A percentile compares a stretch with the other conserved stretches of the same genome.
Conservation (phyloP, 2,329 filamentous ascomycete genomes). For the Penicillium freii region DNA sequence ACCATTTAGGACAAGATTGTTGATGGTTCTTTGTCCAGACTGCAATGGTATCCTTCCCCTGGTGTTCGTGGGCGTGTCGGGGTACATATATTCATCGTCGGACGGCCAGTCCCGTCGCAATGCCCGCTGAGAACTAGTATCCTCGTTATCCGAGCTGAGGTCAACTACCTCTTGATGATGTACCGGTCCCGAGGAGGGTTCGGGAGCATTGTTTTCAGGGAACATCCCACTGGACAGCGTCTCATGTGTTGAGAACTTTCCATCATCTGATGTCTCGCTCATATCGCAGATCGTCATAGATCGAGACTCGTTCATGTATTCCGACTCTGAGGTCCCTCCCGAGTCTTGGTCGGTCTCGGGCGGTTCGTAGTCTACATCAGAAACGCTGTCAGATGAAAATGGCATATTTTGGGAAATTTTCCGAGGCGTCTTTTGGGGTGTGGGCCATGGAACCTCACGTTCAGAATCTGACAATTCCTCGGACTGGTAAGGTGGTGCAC, state of each 20-base stretch:
- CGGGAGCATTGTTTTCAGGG: neutral
- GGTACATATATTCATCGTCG: neutral
- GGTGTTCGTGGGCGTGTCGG: neutral
- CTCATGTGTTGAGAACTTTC: neutral
- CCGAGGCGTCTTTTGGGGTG: neutral
- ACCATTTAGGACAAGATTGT: neutral
- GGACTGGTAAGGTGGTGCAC: neutral
- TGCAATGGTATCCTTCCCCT: neutral
- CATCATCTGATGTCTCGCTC: neutral
- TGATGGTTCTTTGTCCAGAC: neutral
- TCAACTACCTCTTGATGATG: neutral
- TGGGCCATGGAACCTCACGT: neutral
- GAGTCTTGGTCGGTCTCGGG: neutral
- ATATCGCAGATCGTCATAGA: neutral
- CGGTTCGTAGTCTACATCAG: neutral
- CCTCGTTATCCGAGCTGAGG: neutral
- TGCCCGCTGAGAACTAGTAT: neutral
- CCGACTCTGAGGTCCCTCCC: neutral
- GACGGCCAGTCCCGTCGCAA: neutral
- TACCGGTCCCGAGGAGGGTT: neutral
- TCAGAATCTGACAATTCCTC: slow-evolving; percentile 4
- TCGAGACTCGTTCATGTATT: neutral
- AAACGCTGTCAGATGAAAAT: neutral
- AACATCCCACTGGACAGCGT: neutral
- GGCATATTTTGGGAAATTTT: neutral